A percentile compares a stretch with the other conserved stretches of the same genome.
phyloP scores from a whole-genome alignment of 129 eudicot species.

The Deinandra increscens region DNA sequence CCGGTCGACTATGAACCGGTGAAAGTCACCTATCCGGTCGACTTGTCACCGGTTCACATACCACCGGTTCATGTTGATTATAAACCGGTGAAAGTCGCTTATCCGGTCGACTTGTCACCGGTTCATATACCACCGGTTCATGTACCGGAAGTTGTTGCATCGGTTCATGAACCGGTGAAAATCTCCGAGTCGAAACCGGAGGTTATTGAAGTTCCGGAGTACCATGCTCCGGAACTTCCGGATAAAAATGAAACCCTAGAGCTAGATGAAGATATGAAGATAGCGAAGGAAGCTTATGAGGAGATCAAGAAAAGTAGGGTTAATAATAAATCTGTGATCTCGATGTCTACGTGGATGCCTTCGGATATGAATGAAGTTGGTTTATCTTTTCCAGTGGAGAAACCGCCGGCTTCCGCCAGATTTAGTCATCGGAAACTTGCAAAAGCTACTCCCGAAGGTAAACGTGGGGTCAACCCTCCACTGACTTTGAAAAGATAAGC shows the following conservation, averaged over 20 bases:
- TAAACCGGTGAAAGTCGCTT: too few species aligned
- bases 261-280: constrained; percentile 10
- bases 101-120: too few species aligned
- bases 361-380: not conserved
- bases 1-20: constrained; percentile 23
- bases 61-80: too few species aligned
- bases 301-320: constrained; percentile 22
- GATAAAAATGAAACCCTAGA: not conserved
- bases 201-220: constrained; percentile 17
- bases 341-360: constrained; percentile 31
- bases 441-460: constrained; percentile 64
- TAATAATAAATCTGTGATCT: constrained; percentile 32
- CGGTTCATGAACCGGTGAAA: too few species aligned
- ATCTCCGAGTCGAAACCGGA: too few species aligned
- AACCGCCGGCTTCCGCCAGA: constrained; percentile 57
- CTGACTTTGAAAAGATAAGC: constrained; percentile 14
- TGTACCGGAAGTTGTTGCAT: too few species aligned
- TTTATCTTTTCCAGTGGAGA: constrained; percentile 30
- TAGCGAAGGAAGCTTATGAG: constrained; percentile 24
- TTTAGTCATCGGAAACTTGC: constrained; percentile 52
- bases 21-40: too few species aligned
- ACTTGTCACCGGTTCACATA: too few species aligned
- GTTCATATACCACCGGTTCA: too few species aligned
- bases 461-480: not conserved
- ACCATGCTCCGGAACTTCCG: not conserved